Percentiles rank a stretch among this genome's conserved stretches.
These are phyloP conservation scores for Tuber umbilicatum DNA, from an alignment of 495 filamentous ascomycete genomes.

Conservation along the genomic window DNA sequence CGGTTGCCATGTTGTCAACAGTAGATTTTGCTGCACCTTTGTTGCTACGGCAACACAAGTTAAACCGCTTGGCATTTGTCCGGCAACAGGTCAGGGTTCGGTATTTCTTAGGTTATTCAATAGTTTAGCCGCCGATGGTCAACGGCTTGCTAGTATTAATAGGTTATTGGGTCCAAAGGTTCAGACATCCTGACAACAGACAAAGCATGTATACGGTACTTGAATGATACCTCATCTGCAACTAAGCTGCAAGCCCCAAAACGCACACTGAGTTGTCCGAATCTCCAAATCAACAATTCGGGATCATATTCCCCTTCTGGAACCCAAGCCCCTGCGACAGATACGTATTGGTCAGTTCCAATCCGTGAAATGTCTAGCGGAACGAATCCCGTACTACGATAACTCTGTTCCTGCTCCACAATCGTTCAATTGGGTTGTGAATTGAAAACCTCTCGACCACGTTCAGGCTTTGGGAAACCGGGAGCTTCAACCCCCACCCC, in stretches of 20 bases:
- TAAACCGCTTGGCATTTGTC: not conserved
- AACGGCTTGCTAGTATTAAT: no score
- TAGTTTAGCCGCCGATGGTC: not conserved
- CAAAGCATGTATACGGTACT: not conserved
- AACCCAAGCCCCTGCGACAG: not conserved
- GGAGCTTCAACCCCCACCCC: not conserved
- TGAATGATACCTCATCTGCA: not conserved
- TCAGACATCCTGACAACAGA: not conserved
- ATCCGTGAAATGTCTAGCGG: not conserved
- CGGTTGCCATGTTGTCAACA: not conserved
- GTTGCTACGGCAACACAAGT: not conserved
- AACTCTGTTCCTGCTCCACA: not conserved
- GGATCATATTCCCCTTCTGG: not conserved
- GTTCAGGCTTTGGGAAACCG: not conserved
- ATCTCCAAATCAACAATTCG: no score
- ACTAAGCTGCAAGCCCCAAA: not conserved
- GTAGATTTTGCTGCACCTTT: not conserved
- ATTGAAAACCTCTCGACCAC: not conserved
- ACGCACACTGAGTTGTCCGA: not conserved
- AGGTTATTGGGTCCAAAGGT: not conserved
- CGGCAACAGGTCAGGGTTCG: not conserved
- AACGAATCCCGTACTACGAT: not conserved
- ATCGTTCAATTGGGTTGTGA: not conserved
- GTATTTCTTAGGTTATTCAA: not conserved
- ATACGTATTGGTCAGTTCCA: not conserved